phyloP scores from a whole-genome alignment of 495 filamentous ascomycete species.

The Neurospora pannonica region DNA sequence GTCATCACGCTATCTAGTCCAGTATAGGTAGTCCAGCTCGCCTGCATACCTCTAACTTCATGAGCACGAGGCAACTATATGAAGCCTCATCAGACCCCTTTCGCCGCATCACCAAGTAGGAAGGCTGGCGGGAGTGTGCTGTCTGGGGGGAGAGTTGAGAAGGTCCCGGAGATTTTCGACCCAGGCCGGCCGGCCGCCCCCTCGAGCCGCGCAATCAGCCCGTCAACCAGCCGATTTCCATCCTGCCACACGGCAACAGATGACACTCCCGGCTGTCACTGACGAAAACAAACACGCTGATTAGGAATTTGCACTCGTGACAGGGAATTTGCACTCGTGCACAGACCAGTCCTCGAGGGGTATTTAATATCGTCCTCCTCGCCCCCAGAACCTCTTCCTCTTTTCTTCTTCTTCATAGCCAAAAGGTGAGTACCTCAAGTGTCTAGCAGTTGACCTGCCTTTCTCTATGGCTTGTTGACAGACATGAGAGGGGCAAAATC shows the following conservation, averaged over 20 bases:
- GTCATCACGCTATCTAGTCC: neutral
- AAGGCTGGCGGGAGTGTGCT: neutral
- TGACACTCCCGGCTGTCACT: neutral
- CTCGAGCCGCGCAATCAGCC: neutral
- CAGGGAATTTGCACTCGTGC: conserved; percentile 3
- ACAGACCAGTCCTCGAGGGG: neutral
- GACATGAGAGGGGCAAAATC: too few species aligned
- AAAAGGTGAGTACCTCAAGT: neutral
- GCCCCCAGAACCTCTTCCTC: neutral
- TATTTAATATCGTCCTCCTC: neutral
- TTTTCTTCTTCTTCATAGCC: neutral
- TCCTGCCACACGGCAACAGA: neutral
- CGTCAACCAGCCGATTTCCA: neutral
- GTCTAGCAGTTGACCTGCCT: neutral
- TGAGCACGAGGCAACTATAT: neutral
- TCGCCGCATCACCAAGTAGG: neutral
- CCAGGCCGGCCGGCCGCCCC: neutral
- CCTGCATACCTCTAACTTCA: neutral
- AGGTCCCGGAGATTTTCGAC: neutral
- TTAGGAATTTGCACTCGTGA: neutral
- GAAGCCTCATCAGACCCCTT: neutral
- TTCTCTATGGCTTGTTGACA: neutral
- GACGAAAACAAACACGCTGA: neutral
- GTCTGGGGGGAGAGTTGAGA: neutral
- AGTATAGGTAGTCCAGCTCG: neutral